These are phyloP conservation scores for Plasmodium knowlesi DNA, from an alignment of 169 alveolate genomes.

Conservation along the genomic window DNA sequence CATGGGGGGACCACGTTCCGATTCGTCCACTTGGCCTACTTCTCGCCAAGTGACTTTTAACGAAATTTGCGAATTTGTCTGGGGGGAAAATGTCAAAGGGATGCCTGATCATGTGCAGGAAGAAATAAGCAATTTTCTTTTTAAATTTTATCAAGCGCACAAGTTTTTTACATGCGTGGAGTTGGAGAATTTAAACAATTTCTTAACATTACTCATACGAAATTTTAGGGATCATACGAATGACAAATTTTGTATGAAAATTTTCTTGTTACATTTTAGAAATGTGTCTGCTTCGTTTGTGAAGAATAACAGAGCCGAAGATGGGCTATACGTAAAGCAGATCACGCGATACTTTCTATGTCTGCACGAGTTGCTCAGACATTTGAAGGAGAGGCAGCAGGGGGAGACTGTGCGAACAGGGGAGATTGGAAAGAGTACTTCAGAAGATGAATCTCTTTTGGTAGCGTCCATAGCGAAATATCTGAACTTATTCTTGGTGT, in stretches of 20 bases:
- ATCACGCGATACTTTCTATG: slow-evolving; percentile 2
- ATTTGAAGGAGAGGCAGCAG: slow-evolving; percentile 9
- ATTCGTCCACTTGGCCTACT: not conserved
- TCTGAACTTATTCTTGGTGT: not conserved
- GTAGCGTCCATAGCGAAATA: not conserved
- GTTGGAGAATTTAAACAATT: slow-evolving; percentile 20
- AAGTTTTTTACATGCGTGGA: not conserved
- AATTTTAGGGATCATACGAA: slow-evolving; percentile 31
- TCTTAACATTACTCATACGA: slow-evolving; percentile 19
- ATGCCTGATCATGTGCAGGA: not conserved
- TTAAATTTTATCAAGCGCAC: slow-evolving; percentile 6
- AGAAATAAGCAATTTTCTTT: slow-evolving; percentile 13
- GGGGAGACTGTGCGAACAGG: not conserved
- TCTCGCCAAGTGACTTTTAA: not conserved
- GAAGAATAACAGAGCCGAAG: slow-evolving; percentile 16
- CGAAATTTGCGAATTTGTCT: slow-evolving; percentile 4
- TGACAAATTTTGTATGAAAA: not conserved
- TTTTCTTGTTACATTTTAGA: slow-evolving; percentile 21
- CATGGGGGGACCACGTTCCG: not conserved
- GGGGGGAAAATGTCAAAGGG: not conserved
- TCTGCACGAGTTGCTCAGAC: slow-evolving; percentile 2
- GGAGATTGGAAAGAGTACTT: not conserved
- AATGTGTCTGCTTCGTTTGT: slow-evolving; percentile 7
- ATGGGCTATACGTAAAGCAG: slow-evolving; percentile 10
- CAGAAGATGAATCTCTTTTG: not conserved